A percentile compares a stretch with the other conserved stretches of the same genome.
phyloP scores from a whole-genome alignment of 2,329 filamentous ascomycete species.

The Botrytis porri region DNA sequence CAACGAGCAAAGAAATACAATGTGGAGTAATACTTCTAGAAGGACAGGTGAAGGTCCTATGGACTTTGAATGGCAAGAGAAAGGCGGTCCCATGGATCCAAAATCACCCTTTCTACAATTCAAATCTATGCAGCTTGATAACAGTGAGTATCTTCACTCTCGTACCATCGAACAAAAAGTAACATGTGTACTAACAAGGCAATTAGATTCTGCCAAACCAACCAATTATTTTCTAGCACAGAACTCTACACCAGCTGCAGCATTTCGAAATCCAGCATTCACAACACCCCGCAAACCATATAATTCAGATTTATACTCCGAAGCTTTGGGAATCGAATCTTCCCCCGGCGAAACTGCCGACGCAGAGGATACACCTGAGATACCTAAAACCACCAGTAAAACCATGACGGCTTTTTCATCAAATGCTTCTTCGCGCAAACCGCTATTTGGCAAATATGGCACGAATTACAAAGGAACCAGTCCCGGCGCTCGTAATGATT shows the following conservation, averaged over 20 bases:
- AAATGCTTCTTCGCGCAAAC: constrained; percentile 45
- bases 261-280: constrained; percentile 63
- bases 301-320: constrained; percentile 53
- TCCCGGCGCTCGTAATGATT: constrained; percentile 53
- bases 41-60: constrained; percentile 60
- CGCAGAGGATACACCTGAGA: constrained; percentile 47
- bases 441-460: constrained; percentile 44
- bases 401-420: constrained; percentile 52
- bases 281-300: constrained; percentile 59
- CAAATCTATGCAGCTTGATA: constrained; percentile 35
- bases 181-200: background rate
- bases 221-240: constrained; percentile 46
- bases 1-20: constrained; percentile 16
- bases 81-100: constrained; percentile 53
- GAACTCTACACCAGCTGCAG: constrained; percentile 46
- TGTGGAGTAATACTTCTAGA: constrained; percentile 47
- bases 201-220: constrained; percentile 42
- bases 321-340: constrained; percentile 56
- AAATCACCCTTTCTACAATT: constrained; percentile 61
- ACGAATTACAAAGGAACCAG: constrained; percentile 40
- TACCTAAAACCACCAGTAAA: constrained; percentile 48
- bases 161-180: background rate
- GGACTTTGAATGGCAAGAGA: constrained; percentile 64
- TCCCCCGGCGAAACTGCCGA: constrained; percentile 58
- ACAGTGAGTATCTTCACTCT: constrained; percentile 28